Evolutionary conservation across 257 asterid genomes (phyloP), one percentile per base, ranked within the genome.

Genomic region (Plantago elongata): DNA sequence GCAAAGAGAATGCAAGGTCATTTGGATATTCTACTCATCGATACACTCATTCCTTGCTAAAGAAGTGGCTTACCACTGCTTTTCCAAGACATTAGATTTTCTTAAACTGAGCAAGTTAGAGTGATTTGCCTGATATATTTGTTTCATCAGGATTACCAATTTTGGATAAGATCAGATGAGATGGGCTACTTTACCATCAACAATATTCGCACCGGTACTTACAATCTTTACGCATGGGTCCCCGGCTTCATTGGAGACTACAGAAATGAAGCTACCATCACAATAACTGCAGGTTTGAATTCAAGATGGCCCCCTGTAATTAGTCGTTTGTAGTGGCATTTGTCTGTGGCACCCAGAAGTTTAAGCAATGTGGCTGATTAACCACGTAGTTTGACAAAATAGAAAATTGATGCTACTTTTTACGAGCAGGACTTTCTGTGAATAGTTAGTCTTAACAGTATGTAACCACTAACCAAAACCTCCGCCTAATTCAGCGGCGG

Each of bases 221-320:
- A 83, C 78, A 82, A 82, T 76, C 82, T 88, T n/a, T 82, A 76
- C 47, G 88, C 96, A 58, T 90, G 92, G 85, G 90, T 82, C 38
- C 95, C 92, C 0, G 95, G 94, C 13, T 88, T 85, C 61, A 74
- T 88, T 37, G 96, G 96, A 60, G 96, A 90, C 66, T 90, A 83
- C 61, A 63, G 67, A 69, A 73, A 74, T 45, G 89, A 79, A 57
- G 63, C 59, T 58, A 42, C 66, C 63, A 78, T 88, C 13, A 73
- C 74, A 54, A 78, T 90, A 40, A 64, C 90, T 45, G 63, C 90
- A 82, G 98, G 97, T 79, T 46, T 48, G 13, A 30, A 43, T 78
- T 62, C 58, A 9, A 40, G 13, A 11, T 44, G 2, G 15, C 12
- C 44, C n/a, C 10, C 13, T 47, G 9, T 14, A 2, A 11, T 37